Conservation (phyloP, 352 stramenopile genomes). For the Phytophthora meadii region DNA sequence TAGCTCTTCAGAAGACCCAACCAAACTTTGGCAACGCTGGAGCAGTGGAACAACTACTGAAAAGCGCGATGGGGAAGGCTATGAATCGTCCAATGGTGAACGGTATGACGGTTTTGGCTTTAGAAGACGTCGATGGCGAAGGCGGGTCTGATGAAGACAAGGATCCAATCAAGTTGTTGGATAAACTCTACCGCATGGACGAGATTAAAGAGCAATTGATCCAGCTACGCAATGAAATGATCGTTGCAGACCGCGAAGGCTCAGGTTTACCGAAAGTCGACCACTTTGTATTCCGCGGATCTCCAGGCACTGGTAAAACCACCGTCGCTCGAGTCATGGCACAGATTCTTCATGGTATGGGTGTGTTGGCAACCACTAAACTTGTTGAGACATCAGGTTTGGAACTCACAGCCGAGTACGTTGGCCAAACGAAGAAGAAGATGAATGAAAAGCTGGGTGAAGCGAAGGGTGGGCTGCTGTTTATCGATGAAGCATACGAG, state of each 20-base stretch:
- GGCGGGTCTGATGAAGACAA: constrained; percentile 8
- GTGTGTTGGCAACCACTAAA: constrained; percentile 90
- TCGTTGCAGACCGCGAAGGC: constrained; percentile 74
- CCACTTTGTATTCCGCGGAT: constrained; percentile 91
- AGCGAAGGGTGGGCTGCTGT: constrained; percentile 92
- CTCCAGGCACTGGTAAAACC: constrained; percentile 89
- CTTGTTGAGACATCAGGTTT: constrained; percentile 91
- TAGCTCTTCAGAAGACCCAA: constrained; percentile 72
- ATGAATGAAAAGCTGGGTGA: constrained; percentile 89
- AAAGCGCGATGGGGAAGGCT: constrained; percentile 73
- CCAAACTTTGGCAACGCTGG: constrained; percentile 93
- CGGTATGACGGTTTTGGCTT: constrained; percentile 47
- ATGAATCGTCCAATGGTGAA: constrained; percentile 51
- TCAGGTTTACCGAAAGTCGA: constrained; percentile 62
- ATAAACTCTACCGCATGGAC: constrained; percentile 69
- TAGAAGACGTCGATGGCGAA: constrained; percentile 61
- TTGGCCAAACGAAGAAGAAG: constrained; percentile 92
- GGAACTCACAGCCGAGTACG: constrained; percentile 88
- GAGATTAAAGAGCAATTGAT: constrained; percentile 61
- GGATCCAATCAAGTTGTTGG: constrained; percentile 55
- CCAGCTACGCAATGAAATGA: constrained; percentile 64
- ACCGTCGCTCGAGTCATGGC: constrained; percentile 93
- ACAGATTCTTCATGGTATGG: constrained; percentile 94
- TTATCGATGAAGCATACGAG: constrained; percentile 94
- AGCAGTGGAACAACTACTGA: constrained; percentile 85